Base-by-base conservation (phyloP, 129 eudicot genomes). In the Flaveria robusta region DNA sequence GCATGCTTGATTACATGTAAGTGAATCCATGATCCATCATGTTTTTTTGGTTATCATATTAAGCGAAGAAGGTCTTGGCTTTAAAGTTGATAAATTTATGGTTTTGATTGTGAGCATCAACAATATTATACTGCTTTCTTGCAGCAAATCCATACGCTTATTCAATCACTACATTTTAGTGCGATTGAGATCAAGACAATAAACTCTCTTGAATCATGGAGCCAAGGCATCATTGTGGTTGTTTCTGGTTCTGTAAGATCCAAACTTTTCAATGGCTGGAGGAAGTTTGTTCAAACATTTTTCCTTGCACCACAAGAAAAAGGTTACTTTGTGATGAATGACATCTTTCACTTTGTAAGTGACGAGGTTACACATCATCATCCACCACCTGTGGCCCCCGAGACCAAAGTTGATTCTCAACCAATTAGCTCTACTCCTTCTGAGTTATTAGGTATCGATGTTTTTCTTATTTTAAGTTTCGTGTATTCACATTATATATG, bases 221-320 rank as follows among this genome's bases (percentile, higher is more conserved):
- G 55, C 75, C 85, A 89, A 64, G 92, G 99, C 68, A 81, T 95
- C 13, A 81, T 91, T 37, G 96, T 95, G 67, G 97, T 91, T 86
- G 96, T 91, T 75, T 84, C 99, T 68, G 99, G 99, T 63, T 81
- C 86, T 15, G 88, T 95, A 45, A 88, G 81, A 74, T 83, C 91
- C 27, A 89, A 77, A 79, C 85, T 86, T 74, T 85, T 89, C 29
- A 89, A 51, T 69, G 90, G 90, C 22, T 78, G 89, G 88, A 89
- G 91, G 88, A 89, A 86, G 77, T 95, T 95, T 77, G 86, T 87
- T 75, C 94, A 91, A 88, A 95, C 94, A 11, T 95, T 95, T 81
- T 83, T 95, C 69, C 96, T 95, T 81, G 97, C 99, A 54, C 97
- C 99, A 23, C 97, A 95, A 62, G 97, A 95, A 82, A 91, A 86